Evolutionary conservation across 192 early-diverging fungal genomes (phyloP).

Genomic region (Coemansia guatemalensis): DNA sequence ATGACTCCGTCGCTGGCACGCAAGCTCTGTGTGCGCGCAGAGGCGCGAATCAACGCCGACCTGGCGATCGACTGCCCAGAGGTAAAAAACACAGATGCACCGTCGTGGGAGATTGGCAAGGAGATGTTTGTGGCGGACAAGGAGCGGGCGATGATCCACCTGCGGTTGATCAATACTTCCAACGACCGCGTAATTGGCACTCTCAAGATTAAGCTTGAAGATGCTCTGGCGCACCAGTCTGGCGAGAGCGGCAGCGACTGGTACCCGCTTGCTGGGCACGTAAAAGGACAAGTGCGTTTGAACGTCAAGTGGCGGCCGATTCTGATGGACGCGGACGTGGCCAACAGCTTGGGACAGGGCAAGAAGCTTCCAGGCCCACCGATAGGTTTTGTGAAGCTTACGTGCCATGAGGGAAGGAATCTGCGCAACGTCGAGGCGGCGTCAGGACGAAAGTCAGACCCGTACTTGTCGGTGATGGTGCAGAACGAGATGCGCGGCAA

Average conservation of each 20-base stretch:
- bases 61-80: constrained; percentile 58
- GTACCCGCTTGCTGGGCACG: constrained; percentile 58
- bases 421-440: constrained; percentile 84
- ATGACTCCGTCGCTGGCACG: constrained; percentile 41
- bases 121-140: constrained; percentile 75
- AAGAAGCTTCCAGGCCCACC: constrained; percentile 57
- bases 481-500: constrained; percentile 63
- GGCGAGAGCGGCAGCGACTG: constrained; percentile 60
- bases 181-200: constrained; percentile 34
- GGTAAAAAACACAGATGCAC: constrained; percentile 73
- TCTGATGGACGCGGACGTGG: constrained; percentile 65
- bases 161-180: constrained; percentile 61
- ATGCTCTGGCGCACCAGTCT: constrained; percentile 46
- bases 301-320: constrained; percentile 82
- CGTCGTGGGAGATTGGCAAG: constrained; percentile 73
- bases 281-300: constrained; percentile 58
- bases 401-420: constrained; percentile 69
- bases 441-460: constrained; percentile 83
- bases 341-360: constrained; percentile 48
- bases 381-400: constrained; percentile 77
- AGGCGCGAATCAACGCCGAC: constrained; percentile 59
- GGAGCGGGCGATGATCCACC: constrained; percentile 56
- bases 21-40: constrained; percentile 56
- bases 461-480: constrained; percentile 78
- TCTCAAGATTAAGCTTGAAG: constrained; percentile 41